Conservation (phyloP, 108 stramenopile species). For the Aurantiochytrium sp. region DNA sequence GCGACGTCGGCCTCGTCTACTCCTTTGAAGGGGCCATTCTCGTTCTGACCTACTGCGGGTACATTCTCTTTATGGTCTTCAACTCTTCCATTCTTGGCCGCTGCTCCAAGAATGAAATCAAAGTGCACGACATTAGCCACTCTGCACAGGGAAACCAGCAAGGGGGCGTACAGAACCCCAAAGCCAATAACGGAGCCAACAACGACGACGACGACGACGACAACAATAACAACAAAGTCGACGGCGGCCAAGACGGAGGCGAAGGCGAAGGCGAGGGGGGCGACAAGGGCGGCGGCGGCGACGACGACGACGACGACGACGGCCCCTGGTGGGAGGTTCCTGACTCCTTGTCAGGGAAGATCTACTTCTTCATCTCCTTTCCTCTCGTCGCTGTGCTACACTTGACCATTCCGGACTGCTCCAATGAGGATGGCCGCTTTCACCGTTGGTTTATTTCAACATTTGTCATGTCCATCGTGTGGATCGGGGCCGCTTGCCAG, state of each 20-base stretch:
- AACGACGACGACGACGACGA: background rate
- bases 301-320: slow-evolving; percentile 3
- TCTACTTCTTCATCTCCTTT: background rate
- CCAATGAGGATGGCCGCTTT: background rate
- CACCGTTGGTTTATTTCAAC: background rate
- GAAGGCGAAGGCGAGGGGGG: background rate
- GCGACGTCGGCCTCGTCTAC: background rate
- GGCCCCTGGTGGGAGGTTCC: background rate
- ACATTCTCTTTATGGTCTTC: slow-evolving; percentile 29
- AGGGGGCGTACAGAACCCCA: background rate
- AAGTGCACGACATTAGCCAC: background rate
- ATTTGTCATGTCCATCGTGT: slow-evolving; percentile 22
- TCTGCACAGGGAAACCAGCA: background rate
- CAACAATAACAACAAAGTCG: background rate
- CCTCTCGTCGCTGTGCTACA: background rate
- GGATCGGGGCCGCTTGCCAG: slow-evolving; percentile 22
- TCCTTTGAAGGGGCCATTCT: slow-evolving; percentile 28
- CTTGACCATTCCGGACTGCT: background rate
- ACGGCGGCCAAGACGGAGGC: background rate
- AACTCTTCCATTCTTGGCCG: slow-evolving; percentile 14
- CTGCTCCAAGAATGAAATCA: slow-evolving; percentile 9
- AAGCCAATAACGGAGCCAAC: background rate
- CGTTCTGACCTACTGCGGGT: slow-evolving; percentile 26
- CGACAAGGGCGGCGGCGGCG: background rate
- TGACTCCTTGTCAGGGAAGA: background rate